Evolutionary conservation across 2,329 filamentous ascomycete species (phyloP), one percentile per base, ranked within the genome.

Genomic region (Aspergillus uvarum): DNA sequence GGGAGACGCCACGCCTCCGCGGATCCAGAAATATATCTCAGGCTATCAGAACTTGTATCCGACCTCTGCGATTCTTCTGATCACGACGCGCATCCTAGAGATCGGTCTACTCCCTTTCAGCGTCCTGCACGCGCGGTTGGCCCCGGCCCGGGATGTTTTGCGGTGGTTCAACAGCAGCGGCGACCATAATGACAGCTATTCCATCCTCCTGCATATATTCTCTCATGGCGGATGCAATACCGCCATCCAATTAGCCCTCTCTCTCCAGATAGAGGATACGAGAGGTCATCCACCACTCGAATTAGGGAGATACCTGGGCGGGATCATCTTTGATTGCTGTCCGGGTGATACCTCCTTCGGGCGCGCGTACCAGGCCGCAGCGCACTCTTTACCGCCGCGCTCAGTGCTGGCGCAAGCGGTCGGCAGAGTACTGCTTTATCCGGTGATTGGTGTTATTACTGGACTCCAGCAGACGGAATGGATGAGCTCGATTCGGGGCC

Each of bases 351-450:
- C 38, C 3, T 53, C 63, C 3, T 59, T 65, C 22, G 8, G 50
- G 21, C 56, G 63, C 6, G 22, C 35, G 3, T 65, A 59, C 48
- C 31, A 59, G 6, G 63, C 59, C 0, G 63, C 63, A 1, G 62
- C 51, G 10, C 50, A 57, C 2, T 65, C 66, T 5, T 26, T 70
- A 1, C 62, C 62, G 1, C 24, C 58, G 2, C 54, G 56, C 1
- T 14, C 32, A 14, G 22, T 53, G 6, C 21, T 62, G 6, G 47
- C 53, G 10, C 63, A 67, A 4, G 24, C 62, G 4, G 11, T 68
- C 1, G 61, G 60, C 8, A 62, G 49, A 3, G 38, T 59, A 3
- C 2, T 66, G 1, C 58, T 70, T 14, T 69, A 67, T 29, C 66
- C 66, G 12, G 47, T 59, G 1, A 47, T 67, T 2, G 59, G 62